phyloP scores from a whole-genome alignment of 148 eudicot genomes.

The Salicornia ramosissima region DNA sequence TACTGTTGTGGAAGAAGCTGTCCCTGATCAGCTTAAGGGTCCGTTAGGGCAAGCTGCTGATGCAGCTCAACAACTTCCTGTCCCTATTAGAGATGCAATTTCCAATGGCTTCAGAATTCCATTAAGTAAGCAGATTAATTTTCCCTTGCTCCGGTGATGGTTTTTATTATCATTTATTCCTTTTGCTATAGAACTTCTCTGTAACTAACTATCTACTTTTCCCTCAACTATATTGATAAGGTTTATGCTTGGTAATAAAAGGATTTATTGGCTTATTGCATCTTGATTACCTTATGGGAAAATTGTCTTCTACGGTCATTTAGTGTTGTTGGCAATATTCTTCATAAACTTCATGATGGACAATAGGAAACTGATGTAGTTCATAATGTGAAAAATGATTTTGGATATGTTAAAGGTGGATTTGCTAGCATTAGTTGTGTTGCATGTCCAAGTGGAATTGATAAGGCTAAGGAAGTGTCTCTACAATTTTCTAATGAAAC shows the following conservation, averaged over 20 bases:
- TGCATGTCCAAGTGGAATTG: not conserved
- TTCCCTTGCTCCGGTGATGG: not conserved
- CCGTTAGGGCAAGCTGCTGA: constrained; percentile 57
- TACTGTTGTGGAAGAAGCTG: constrained; percentile 52
- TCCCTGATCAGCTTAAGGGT: constrained; percentile 69
- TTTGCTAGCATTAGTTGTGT: not conserved
- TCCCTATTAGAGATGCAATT: constrained; percentile 53
- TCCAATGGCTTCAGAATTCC: constrained; percentile 71
- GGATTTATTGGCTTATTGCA: not conserved
- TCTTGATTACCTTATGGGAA: not conserved
- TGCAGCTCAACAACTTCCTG: constrained; percentile 80
- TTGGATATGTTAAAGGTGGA: not conserved
- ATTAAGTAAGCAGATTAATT: constrained; percentile 46
- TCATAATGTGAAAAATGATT: not conserved
- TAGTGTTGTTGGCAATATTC: not conserved
- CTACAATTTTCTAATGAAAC: too few species aligned
- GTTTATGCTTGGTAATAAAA: not conserved
- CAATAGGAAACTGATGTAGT: not conserved
- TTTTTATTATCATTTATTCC: too few species aligned
- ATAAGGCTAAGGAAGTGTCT: too few species aligned
- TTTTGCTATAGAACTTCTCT: not conserved
- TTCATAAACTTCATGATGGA: not conserved
- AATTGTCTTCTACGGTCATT: not conserved
- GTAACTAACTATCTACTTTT: not conserved
- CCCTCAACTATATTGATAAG: not conserved